Base-by-base conservation (phyloP, 345 rosid species). In the Euphorbia tirucalli region DNA sequence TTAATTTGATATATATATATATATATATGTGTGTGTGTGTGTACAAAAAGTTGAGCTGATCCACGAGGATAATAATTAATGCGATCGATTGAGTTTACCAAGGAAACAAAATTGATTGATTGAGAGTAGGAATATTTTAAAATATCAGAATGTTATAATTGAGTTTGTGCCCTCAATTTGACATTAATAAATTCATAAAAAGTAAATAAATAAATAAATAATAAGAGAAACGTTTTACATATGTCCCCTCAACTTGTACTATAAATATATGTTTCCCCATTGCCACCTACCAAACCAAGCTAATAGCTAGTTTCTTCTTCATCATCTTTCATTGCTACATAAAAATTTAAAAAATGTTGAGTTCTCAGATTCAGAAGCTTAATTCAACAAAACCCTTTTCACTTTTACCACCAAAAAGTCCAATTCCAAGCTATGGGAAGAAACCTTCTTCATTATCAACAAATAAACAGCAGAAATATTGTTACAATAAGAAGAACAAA, bases 351-450 rank as follows among this genome's bases (percentile, higher is more conserved):
- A 69, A 69, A 57, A 69, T 69, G 72, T 18, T 69, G 25, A 57
- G 64, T 21, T 57, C 64, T 56, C 72, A 69, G 3, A 69, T 69
- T 41, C 72, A 69, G 48, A 69, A 69, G 14, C 63, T 69, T 25
- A 57, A 25, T 57, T 57, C 64, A 3, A 15, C 48, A 7, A 57
- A 56, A 56, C 43, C 73, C 64, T 22, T 15, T 1, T 50, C 57
- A 22, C 68, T 60, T 28, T 48, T 65, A 6, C 30, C 46, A 16
- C 70, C 70, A 65, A 73, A 65, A 39, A 54, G 56, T 48, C 44
- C 28, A 3, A 4, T 57, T 21, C 39, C 39, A 8, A 18, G 73
- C 46, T 46, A 31, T 61, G 68, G 60, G 32, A 14, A 11, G 2
- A 50, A 59, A 32, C 5, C 60, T 11, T 11, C 49, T 15, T 24